Evolutionary conservation across 2,329 filamentous ascomycete genomes (phyloP).

Genomic region (Rutstroemia sp.): DNA sequence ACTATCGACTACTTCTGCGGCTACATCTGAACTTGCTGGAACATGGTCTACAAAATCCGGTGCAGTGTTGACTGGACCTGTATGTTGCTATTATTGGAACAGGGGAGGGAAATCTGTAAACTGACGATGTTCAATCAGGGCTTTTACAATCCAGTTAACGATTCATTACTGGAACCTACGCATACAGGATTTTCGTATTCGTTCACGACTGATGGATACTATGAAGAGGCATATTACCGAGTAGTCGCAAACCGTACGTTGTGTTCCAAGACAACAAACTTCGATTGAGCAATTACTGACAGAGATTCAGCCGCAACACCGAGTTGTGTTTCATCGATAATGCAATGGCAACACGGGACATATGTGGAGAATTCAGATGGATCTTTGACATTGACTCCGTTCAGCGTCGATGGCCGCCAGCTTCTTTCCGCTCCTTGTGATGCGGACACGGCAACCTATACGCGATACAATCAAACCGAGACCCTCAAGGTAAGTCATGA

Average conservation of each 20-base stretch:
- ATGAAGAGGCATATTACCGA: slow-evolving; percentile 63
- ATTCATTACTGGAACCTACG: slow-evolving; percentile 57
- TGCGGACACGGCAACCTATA: slow-evolving; percentile 45
- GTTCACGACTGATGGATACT: slow-evolving; percentile 60
- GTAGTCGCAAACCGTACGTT: slow-evolving; percentile 59
- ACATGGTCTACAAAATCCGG: slow-evolving; percentile 68
- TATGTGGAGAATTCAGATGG: slow-evolving; percentile 50
- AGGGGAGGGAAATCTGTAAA: slow-evolving; percentile 10
- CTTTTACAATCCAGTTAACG: slow-evolving; percentile 62
- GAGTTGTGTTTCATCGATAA: slow-evolving; percentile 53
- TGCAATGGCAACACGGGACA: slow-evolving; percentile 68
- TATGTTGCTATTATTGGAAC: slow-evolving; percentile 36
- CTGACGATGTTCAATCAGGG: slow-evolving; percentile 36
- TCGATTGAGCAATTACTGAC: slow-evolving; percentile 10
- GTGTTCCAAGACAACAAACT: not conserved
- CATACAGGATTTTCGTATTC: slow-evolving; percentile 67
- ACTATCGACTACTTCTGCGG: slow-evolving; percentile 30
- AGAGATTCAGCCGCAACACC: slow-evolving; percentile 44
- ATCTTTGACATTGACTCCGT: slow-evolving; percentile 51
- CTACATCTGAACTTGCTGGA: slow-evolving; percentile 48
- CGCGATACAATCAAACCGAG: slow-evolving; percentile 59
- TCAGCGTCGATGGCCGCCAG: slow-evolving; percentile 60
- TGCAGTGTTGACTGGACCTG: slow-evolving; percentile 61
- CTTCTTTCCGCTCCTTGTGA: slow-evolving; percentile 58
- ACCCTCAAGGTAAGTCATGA: slow-evolving; percentile 44